Evolutionary conservation across 495 filamentous ascomycete genomes (phyloP), one percentile per base, ranked within the genome.

Genomic region (Aspergillus hancockii): DNA sequence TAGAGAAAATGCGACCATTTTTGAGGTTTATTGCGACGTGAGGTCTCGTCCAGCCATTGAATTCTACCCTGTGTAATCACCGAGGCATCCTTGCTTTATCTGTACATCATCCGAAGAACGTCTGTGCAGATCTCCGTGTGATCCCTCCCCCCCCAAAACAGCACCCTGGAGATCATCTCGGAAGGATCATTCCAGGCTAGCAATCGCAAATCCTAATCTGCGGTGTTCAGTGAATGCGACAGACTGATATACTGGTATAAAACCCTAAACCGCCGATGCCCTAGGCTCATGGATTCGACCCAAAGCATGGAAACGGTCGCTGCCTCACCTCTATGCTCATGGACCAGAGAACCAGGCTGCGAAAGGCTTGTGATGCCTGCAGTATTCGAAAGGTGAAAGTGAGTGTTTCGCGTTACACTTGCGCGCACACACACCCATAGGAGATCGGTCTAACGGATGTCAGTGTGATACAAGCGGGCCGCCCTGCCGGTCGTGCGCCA

Each of bases 301-400:
- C 49, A 36, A 67, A 68, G 61, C 43, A 65, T 70, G 73, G 66
- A 64, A 64, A 62, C 60, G 49, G 50, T 57, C 50, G 61, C 49
- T 63, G 57, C 50, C 47, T 57, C 38, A 53, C 25, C 47, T 58
- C 58, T 61, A 59, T 53, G 62, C 63, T 51, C 53, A 79, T 79
- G 77, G 75, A 78, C 66, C 61, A 63, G 52, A 74, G 74, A 70
- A 75, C 71, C 38, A 72, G 90, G 54, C 75, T 93, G 54, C 85
- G 87, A 46, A 90, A 90, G 67, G 90, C 90, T 21, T 94, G 90
- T 70, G 90, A 94, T 71, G 87, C 88, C 74, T 94, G 90, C 71
- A 92, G 88, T 64, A 84, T 88, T 63, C 85, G 90, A 32, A 94
- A 94, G 67, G 90, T 94, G 28, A 94, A 93, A 84, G 89, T 91